A percentile compares a stretch with the other conserved stretches of the same genome.
phyloP scores from a whole-genome alignment of 2,329 filamentous ascomycete genomes.

The Colletotrichum sp. region DNA sequence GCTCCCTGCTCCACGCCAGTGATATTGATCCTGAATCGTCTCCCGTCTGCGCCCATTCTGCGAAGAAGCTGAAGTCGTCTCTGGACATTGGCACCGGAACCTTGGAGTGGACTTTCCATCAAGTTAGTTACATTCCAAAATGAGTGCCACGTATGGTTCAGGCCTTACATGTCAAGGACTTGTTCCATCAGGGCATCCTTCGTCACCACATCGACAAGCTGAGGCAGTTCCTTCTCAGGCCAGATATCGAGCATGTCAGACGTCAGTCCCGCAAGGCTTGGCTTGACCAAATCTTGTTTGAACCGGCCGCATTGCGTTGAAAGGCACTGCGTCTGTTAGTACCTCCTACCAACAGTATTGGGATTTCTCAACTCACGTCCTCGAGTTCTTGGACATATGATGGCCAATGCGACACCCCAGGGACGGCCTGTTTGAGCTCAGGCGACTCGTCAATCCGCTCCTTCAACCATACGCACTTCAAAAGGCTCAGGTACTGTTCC shows the following conservation, averaged over 20 bases:
- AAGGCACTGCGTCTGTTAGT: conserved; percentile 26
- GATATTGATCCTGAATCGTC: conserved; percentile 28
- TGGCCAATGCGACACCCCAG: conserved; percentile 37
- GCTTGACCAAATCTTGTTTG: conserved; percentile 28
- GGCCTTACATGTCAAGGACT: conserved; percentile 24
- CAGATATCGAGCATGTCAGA: conserved; percentile 33
- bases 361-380: conserved; percentile 27
- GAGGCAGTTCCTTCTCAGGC: conserved; percentile 30
- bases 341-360: too few species aligned
- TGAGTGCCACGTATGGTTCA: too few species aligned
- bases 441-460: conserved; percentile 12
- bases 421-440: conserved; percentile 12
- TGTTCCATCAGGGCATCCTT: conserved; percentile 38
- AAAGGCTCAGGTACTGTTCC: conserved; percentile 34
- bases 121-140: neutral
- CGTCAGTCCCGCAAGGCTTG: conserved; percentile 19
- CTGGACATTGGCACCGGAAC: conserved; percentile 8
- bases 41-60: conserved; percentile 29
- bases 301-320: conserved; percentile 31
- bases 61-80: conserved; percentile 23
- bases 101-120: conserved; percentile 8
- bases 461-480: conserved; percentile 39
- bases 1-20: conserved; percentile 15
- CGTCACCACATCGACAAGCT: conserved; percentile 34
- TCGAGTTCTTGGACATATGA: conserved; percentile 36